These are phyloP conservation scores for Coemansia sp. DNA, from an alignment of 371 early-diverging fungal genomes.

Conservation along the genomic window DNA sequence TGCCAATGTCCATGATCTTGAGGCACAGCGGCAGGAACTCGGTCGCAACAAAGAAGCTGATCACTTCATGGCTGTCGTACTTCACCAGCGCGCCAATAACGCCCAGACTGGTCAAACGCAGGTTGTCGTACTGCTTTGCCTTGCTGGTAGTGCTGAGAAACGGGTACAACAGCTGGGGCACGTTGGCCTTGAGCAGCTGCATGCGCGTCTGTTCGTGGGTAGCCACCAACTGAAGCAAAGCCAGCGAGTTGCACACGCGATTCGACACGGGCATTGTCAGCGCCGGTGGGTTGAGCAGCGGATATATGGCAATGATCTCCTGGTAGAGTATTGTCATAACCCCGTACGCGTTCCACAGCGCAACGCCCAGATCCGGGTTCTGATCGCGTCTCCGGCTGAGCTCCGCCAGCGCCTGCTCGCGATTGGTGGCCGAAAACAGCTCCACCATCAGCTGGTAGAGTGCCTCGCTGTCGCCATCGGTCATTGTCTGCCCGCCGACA, in stretches of 20 bases:
- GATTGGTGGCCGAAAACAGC: constrained; percentile 69
- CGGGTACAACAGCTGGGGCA: constrained; percentile 96
- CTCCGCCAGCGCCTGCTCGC: constrained; percentile 89
- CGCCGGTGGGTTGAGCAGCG: constrained; percentile 82
- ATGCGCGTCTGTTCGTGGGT: constrained; percentile 90
- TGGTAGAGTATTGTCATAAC: constrained; percentile 93
- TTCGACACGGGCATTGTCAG: constrained; percentile 88
- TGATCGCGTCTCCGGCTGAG: constrained; percentile 92
- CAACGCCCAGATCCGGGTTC: constrained; percentile 90
- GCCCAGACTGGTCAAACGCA: constrained; percentile 90
- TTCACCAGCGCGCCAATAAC: constrained; percentile 97
- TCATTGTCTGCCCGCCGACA: constrained; percentile 1
- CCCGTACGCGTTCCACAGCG: constrained; percentile 97
- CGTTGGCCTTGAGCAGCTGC: constrained; percentile 89
- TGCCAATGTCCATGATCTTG: constrained; percentile 97
- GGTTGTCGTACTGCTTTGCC: constrained; percentile 91
- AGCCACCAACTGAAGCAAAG: constrained; percentile 94
- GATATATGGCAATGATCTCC: constrained; percentile 93
- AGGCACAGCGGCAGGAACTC: constrained; percentile 98
- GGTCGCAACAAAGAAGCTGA: constrained; percentile 92
- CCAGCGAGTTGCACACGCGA: constrained; percentile 95
- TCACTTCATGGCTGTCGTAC: constrained; percentile 94
- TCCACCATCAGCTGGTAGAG: constrained; percentile 82
- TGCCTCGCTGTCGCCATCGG: constrained; percentile 30
- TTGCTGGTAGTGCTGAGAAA: constrained; percentile 97